Evolutionary conservation across 805 yeast genomes (phyloP).

Genomic region (Wickerhamiella lipophila): DNA sequence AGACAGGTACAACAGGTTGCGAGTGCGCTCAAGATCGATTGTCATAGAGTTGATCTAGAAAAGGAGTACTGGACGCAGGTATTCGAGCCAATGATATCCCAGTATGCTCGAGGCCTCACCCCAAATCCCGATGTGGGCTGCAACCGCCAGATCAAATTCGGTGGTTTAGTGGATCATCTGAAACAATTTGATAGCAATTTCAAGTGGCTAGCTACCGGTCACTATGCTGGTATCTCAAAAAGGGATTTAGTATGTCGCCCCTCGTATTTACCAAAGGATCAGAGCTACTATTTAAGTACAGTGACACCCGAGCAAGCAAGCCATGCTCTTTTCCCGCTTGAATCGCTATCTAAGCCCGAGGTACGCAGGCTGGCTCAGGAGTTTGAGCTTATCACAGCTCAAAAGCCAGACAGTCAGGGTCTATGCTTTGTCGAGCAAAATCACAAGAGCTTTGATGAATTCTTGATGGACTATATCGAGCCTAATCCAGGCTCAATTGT

Average conservation of each 20-base stretch:
- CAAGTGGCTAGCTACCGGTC: constrained; percentile 80
- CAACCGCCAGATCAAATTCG: constrained; percentile 77
- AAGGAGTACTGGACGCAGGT: constrained; percentile 87
- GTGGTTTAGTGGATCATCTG: constrained; percentile 42
- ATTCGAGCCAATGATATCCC: constrained; percentile 78
- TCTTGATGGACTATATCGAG: constrained; percentile 59
- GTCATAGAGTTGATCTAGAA: constrained; percentile 72
- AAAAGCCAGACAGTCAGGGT: constrained; percentile 90
- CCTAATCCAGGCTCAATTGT: constrained; percentile 68
- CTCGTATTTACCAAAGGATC: constrained; percentile 56
- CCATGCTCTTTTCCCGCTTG: constrained; percentile 63
- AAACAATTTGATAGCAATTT: constrained; percentile 14
- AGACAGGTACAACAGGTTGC: constrained; percentile 62
- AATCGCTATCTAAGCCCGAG: constrained; percentile 61
- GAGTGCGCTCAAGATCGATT: constrained; percentile 45
- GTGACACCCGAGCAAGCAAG: constrained; percentile 37
- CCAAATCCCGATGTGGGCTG: constrained; percentile 95
- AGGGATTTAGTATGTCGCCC: constrained; percentile 33
- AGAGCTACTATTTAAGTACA: constrained; percentile 77
- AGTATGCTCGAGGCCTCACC: constrained; percentile 59
- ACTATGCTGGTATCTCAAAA: constrained; percentile 30
- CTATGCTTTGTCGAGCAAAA: constrained; percentile 75
- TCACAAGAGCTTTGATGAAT: constrained; percentile 45
- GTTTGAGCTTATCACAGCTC: constrained; percentile 43
- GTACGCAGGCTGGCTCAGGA: constrained; percentile 55